Percentiles rank a stretch among this genome's conserved stretches.
These are phyloP conservation scores for Petasospora fabianii DNA, from an alignment of 1,139 yeast species.

Conservation along the genomic window DNA sequence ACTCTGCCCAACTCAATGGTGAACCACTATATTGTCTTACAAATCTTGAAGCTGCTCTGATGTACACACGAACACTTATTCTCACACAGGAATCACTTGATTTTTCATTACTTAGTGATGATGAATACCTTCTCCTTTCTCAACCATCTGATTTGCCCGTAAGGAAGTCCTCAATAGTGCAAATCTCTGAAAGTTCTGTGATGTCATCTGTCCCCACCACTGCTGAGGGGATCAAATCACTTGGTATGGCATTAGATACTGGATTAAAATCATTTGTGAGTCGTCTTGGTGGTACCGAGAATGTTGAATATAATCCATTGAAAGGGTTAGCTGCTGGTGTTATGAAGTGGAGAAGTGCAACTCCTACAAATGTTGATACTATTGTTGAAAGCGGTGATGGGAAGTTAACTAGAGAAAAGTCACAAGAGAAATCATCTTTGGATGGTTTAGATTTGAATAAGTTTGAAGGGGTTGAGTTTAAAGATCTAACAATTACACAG, in stretches of 20 bases:
- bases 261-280: slow-evolving; percentile 15
- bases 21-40: slow-evolving; percentile 58
- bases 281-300: slow-evolving; percentile 8
- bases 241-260: slow-evolving; percentile 18
- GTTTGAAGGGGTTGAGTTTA: slow-evolving; percentile 20
- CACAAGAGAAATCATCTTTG: neutral
- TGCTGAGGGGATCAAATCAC: slow-evolving; percentile 8
- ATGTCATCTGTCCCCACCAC: slow-evolving; percentile 5
- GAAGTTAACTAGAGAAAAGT: neutral
- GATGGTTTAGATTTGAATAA: slow-evolving; percentile 1
- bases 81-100: slow-evolving; percentile 12
- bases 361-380: slow-evolving; percentile 2
- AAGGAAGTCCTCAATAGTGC: slow-evolving; percentile 5
- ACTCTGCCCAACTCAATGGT: slow-evolving; percentile 42
- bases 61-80: slow-evolving; percentile 38
- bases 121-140: slow-evolving; percentile 13
- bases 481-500: slow-evolving; percentile 30
- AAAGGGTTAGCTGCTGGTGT: slow-evolving; percentile 22
- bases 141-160: slow-evolving; percentile 3
- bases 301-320: slow-evolving; percentile 18
- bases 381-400: neutral
- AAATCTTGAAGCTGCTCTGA: slow-evolving; percentile 60
- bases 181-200: neutral
- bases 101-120: slow-evolving; percentile 8
- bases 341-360: slow-evolving; percentile 22